Conservation (phyloP, 805 yeast species). For the Metschnikowia drakensbergensis region DNA sequence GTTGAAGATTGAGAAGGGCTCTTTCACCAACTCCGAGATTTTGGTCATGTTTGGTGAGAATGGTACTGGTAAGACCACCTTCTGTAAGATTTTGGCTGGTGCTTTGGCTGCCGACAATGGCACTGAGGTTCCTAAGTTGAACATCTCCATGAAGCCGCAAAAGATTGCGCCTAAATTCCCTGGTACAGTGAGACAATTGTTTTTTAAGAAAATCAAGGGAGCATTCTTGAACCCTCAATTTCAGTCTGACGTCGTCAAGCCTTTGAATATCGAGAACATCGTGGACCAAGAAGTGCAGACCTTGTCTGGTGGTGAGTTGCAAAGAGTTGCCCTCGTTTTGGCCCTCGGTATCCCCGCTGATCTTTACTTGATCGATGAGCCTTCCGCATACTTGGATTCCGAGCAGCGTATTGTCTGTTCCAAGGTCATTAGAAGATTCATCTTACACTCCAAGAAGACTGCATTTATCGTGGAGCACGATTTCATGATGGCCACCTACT, state of each 20-base stretch:
- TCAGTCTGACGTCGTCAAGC: constrained; percentile 97
- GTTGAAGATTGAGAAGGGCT: constrained; percentile 77
- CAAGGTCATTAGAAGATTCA: constrained; percentile 94
- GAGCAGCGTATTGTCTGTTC: constrained; percentile 99
- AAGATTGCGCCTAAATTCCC: constrained; percentile 98
- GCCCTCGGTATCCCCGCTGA: constrained; percentile 94
- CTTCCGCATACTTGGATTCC: constrained; percentile 97
- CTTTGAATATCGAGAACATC: constrained; percentile 87
- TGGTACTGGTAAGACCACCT: constrained; percentile 99
- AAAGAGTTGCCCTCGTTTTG: constrained; percentile 96
- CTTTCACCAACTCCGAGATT: constrained; percentile 93
- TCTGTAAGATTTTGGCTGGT: constrained; percentile 94
- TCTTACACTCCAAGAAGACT: constrained; percentile 93
- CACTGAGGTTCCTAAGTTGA: constrained; percentile 75
- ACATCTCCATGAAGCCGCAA: constrained; percentile 98
- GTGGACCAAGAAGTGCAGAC: constrained; percentile 98
- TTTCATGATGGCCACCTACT: constrained; percentile 98
- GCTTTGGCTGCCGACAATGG: constrained; percentile 84
- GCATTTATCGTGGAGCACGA: constrained; percentile 99
- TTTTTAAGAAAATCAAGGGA: constrained; percentile 93
- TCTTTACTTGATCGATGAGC: constrained; percentile 95
- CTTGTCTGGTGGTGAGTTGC: constrained; percentile 98
- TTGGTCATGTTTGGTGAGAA: constrained; percentile 99
- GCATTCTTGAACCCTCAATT: constrained; percentile 94
- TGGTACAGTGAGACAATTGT: constrained; percentile 97